Evolutionary conservation across 805 yeast species (phyloP), one percentile per base, ranked within the genome.

Genomic region (Millerozyma acaciae): DNA sequence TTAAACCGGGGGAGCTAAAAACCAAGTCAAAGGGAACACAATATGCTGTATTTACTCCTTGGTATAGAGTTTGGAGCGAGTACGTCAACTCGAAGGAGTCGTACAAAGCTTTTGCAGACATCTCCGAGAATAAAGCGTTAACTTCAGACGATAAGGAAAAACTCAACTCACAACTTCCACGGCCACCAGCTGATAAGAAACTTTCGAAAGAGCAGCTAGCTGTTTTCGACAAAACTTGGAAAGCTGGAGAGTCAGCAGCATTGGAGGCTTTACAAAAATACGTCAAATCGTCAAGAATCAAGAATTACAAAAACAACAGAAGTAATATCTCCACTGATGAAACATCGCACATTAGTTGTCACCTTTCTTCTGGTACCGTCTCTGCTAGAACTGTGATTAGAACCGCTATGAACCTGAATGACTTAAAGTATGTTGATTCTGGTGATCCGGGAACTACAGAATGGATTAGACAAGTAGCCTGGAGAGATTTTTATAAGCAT

Each of bases 401-500:
- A 18, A 51, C 50, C 38, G 48, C 63, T 12, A 43, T 54, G n/a
- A 53, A 54, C 10, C 26, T 50, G 34, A 35, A 56, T 44, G 39
- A 49, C 21, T 42, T 48, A 21, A 51, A 42, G 31, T 43, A 44
- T 32, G 19, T 46, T 8, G 46, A 50, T 29, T 43, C 47, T 24
- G 62, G 60, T 14, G 57, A 60, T 26, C 41, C 47, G 5, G 68
- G 73, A 4, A 44, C 58, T 12, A 58, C 62, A 15, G 66, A 65
- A 27, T 76, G 71, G 57, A 57, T 74, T 18, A 62, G 78, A 22
- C 79, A 76, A 45, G 58, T 76, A 7, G 75, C 80, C 1, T 76
- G 78, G 75, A 62, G 80, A 44, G 81, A 76, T 44, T 75, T 74
- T 37, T 75, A 75, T 46, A 60, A 67, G 29, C 77, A 75, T 40